Percentiles rank a stretch among this genome's conserved stretches.
Conservation (phyloP, 805 yeast species). For the Kodamaea fukazawae region DNA sequence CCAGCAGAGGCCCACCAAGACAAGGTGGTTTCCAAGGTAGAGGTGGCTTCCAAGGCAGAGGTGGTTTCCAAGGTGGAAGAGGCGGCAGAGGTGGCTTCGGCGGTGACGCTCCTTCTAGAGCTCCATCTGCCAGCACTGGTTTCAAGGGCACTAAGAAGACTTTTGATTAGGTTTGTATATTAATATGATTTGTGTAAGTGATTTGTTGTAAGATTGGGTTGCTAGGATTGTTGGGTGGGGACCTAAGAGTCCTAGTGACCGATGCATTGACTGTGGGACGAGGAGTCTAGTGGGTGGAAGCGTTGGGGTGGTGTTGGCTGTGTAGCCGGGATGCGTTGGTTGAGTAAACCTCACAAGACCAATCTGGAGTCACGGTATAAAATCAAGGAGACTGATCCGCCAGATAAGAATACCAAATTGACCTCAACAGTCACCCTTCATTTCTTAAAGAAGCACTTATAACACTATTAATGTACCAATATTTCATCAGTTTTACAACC, state of each 20-base stretch:
- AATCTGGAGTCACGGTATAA: too few relatives aligned
- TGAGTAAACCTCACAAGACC: too few relatives aligned
- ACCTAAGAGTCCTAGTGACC: neutral
- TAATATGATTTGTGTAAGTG: neutral
- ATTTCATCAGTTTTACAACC: too few relatives aligned
- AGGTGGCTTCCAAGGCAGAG: conserved; percentile 32
- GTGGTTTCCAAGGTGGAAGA: conserved; percentile 15
- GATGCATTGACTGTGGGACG: neutral
- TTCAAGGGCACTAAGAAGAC: conserved; percentile 86
- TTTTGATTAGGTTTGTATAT: conserved; percentile 51
- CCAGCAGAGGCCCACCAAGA: conserved; percentile 20
- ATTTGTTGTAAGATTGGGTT: neutral
- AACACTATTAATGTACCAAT: too few relatives aligned
- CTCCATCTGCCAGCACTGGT: conserved; percentile 58
- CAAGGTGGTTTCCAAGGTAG: conserved; percentile 24
- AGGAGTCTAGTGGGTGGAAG: neutral
- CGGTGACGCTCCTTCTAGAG: conserved; percentile 60
- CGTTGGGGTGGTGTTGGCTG: neutral
- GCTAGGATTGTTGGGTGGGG: neutral
- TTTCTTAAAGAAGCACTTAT: too few relatives aligned
- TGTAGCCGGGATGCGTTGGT: too few relatives aligned
- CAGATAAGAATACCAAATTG: too few relatives aligned
- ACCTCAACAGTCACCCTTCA: too few relatives aligned
- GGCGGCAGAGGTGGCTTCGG: conserved; percentile 32
- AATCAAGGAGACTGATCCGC: too few relatives aligned